These are phyloP conservation scores for Puya raimondii DNA, from an alignment of 176 grass and related monocot genomes.

Conservation along the genomic window DNA sequence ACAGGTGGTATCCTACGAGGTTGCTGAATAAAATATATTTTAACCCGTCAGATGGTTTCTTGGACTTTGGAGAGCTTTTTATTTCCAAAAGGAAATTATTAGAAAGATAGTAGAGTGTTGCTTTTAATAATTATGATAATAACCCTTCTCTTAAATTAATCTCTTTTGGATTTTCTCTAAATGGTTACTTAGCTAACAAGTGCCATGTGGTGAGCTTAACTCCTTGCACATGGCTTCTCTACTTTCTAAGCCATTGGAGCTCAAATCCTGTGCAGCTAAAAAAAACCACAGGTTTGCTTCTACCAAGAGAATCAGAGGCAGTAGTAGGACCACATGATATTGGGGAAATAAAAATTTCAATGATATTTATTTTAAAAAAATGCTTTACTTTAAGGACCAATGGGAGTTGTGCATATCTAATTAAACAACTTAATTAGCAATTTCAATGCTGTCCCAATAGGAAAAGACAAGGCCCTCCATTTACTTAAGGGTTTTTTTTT, in stretches of 20 bases:
- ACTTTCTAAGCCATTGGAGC: conserved; percentile 20
- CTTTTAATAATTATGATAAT: no score
- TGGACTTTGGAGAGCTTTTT: no score
- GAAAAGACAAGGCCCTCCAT: no score
- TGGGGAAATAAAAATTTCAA: not conserved
- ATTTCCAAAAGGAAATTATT: no score
- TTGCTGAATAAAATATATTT: no score
- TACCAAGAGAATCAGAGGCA: conserved; percentile 13
- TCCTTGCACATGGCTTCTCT: conserved; percentile 25
- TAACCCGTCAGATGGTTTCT: no score
- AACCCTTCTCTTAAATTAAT: no score
- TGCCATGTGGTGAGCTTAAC: conserved; percentile 24
- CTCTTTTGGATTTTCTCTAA: conserved; percentile 3
- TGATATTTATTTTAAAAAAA: not conserved
- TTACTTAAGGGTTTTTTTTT: no score
- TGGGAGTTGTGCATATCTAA: not conserved
- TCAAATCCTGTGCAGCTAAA: conserved; percentile 15
- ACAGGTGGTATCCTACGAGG: no score
- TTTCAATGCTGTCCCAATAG: no score
- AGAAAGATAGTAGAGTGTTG: no score
- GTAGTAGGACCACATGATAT: not conserved
- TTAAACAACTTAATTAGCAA: no score
- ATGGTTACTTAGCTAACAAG: not conserved
- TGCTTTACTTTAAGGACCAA: not conserved
- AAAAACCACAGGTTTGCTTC: not conserved